Base-by-base conservation (phyloP, 345 rosid genomes). In the Brassica incana region DNA sequence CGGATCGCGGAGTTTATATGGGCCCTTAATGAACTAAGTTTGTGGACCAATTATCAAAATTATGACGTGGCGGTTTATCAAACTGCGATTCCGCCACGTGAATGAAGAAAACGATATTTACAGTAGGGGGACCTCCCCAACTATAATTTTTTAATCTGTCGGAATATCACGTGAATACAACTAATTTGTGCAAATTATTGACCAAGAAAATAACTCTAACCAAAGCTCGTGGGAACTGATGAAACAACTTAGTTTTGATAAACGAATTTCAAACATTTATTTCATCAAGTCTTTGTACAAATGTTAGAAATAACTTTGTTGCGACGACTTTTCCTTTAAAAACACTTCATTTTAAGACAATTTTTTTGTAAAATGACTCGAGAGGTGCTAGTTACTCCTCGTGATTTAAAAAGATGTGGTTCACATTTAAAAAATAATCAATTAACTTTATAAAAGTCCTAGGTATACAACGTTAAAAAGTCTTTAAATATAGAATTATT, bases 101-200 rank as follows among this genome's bases (percentile, higher is more conserved):
- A 33, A 66, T 54, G 64, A 50, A 40, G 16, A 76, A 18, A 62
- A 23, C 25, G 59, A 25, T 77, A 40, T 32, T 33, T 33, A 45
- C 52, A 59, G 64, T 72, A 58, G 25, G 69, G 69, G 76, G 60
- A 33, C 32, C 16, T 62, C 50, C 82, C 82, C 75, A 74, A 79
- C 82, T 50, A 69, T 7, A 58, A 52, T 40, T 48, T 40, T 15
- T 64, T 30, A 36, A 72, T 71, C 29, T 69, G 83, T 74, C 76
- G 83, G 79, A 80, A 69, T 5, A 68, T 74, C 75, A 80, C 83
- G 83, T 80, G 78, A 69, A 61, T 65, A 80, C 83, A 80, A 63
- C 75, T 52, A 74, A 68, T 62, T 61, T 7, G 67, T 64, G 33
- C 14, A 48, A 58, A 67, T 25, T 78, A 72, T 66, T 78, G 69